Percentiles rank a stretch among this genome's conserved stretches.
These are phyloP conservation scores for Trichoderma arundinaceum DNA, from an alignment of 2,329 filamentous ascomycete species.

Conservation along the genomic window DNA sequence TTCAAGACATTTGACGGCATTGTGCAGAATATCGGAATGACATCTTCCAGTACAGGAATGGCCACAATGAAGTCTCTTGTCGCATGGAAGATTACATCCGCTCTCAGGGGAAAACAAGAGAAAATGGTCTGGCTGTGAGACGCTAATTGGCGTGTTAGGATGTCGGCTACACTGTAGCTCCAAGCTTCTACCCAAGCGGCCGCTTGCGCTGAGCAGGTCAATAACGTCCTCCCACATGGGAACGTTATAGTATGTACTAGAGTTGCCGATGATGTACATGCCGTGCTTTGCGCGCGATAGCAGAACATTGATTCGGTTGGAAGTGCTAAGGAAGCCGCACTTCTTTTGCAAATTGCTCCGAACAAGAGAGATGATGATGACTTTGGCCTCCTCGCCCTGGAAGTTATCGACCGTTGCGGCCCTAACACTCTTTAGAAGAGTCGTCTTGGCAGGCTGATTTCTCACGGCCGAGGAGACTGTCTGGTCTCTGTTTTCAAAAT, in stretches of 20 bases:
- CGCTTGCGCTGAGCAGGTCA: constrained; percentile 52
- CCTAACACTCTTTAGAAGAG: constrained; percentile 55
- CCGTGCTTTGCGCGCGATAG: constrained; percentile 70
- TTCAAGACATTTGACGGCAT: constrained; percentile 53
- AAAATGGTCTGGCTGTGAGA: constrained; percentile 64
- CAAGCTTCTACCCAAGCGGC: constrained; percentile 57
- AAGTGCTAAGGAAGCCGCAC: constrained; percentile 69
- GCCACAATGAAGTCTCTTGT: constrained; percentile 54
- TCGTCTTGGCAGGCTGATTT: constrained; percentile 1
- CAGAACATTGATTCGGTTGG: constrained; percentile 73
- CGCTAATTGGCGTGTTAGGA: constrained; percentile 54
- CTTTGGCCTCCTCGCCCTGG: constrained; percentile 75
- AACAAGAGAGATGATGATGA: constrained; percentile 73
- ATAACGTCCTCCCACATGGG: constrained; percentile 69
- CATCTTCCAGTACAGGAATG: constrained; percentile 55
- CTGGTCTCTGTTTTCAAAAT: constrained; percentile 40
- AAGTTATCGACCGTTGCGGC: constrained; percentile 76
- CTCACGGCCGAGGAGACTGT: neutral
- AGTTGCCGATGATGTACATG: constrained; percentile 73
- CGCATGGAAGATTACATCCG: constrained; percentile 61
- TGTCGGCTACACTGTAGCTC: constrained; percentile 67
- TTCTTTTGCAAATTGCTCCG: constrained; percentile 66
- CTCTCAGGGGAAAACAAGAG: constrained; percentile 62
- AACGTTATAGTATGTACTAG: constrained; percentile 60
- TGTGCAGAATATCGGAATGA: constrained; percentile 55